phyloP scores from a whole-genome alignment of 805 yeast genomes.

The Barnettozyma populi region DNA sequence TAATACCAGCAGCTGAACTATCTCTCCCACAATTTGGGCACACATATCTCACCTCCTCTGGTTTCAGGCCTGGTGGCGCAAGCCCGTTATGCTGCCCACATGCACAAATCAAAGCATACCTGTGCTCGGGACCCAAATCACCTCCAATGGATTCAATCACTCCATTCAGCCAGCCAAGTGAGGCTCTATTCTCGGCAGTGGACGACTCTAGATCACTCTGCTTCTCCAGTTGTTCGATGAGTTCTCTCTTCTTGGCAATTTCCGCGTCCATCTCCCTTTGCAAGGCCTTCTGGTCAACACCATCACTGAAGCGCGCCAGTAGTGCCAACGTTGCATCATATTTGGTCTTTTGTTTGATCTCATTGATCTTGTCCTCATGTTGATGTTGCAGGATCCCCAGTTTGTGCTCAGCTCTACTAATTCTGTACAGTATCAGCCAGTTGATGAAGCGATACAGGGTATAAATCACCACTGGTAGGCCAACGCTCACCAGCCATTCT shows the following conservation, averaged over 20 bases:
- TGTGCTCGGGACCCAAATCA: constrained; percentile 49
- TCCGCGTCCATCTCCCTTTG: constrained; percentile 36
- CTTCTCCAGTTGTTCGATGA: constrained; percentile 24
- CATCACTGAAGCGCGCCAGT: constrained; percentile 54
- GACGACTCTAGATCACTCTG: neutral
- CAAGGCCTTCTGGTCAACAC: constrained; percentile 37
- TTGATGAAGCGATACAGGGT: neutral
- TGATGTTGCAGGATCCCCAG: constrained; percentile 34
- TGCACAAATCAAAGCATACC: constrained; percentile 73
- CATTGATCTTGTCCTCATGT: constrained; percentile 55
- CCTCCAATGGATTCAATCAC: constrained; percentile 45
- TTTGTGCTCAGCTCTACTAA: constrained; percentile 5
- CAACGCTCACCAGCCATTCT: constrained; percentile 1
- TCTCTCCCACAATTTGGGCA: constrained; percentile 53
- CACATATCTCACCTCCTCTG: constrained; percentile 44
- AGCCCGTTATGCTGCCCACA: constrained; percentile 74
- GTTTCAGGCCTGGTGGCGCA: constrained; percentile 63
- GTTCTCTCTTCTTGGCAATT: constrained; percentile 33
- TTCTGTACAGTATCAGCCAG: constrained; percentile 6
- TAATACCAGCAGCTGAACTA: constrained; percentile 1
- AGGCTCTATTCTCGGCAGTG: neutral
- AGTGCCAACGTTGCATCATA: constrained; percentile 73
- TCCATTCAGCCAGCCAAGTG: constrained; percentile 35
- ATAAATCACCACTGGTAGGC: constrained; percentile 5
- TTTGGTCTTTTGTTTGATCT: constrained; percentile 65